Evolutionary conservation across 441 rosid genomes (phyloP).

Genomic region (Daphne laureola): DNA sequence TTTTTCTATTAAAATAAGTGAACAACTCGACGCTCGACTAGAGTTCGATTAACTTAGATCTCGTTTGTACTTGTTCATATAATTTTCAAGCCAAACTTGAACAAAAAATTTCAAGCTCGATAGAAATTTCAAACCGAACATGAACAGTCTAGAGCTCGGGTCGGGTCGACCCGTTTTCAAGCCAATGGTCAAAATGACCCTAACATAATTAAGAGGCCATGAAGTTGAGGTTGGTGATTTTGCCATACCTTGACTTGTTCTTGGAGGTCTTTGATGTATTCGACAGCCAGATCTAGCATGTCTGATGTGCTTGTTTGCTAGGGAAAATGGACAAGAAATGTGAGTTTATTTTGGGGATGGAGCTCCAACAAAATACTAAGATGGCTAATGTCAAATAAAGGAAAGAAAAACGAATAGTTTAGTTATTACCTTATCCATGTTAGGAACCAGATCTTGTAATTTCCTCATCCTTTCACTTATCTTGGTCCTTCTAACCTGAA

Average conservation of each 20-base stretch:
- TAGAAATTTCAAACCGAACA: too few species aligned
- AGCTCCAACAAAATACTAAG: not conserved
- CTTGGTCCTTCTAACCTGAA: conserved; percentile 65
- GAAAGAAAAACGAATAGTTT: not conserved
- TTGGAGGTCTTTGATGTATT: conserved; percentile 75
- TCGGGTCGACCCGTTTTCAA: too few species aligned
- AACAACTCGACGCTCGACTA: too few species aligned
- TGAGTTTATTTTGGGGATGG: not conserved
- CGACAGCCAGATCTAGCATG: conserved; percentile 78
- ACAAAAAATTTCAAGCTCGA: too few species aligned
- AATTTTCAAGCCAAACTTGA: too few species aligned
- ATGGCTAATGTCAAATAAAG: not conserved
- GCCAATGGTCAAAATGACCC: too few species aligned
- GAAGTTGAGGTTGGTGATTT: not conserved
- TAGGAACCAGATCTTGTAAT: conserved; percentile 71
- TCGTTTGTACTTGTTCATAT: too few species aligned
- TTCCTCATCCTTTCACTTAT: conserved; percentile 78
- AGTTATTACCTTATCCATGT: conserved; percentile 60
- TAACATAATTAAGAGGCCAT: too few species aligned
- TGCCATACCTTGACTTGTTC: conserved; percentile 44
- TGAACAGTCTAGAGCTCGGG: too few species aligned
- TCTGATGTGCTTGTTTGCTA: conserved; percentile 80
- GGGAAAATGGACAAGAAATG: not conserved
- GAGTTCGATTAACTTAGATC: too few species aligned
- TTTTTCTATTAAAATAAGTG: too few species aligned